Conservation (phyloP, 345 rosid genomes). For the Eucalyptus cladocalyx region DNA sequence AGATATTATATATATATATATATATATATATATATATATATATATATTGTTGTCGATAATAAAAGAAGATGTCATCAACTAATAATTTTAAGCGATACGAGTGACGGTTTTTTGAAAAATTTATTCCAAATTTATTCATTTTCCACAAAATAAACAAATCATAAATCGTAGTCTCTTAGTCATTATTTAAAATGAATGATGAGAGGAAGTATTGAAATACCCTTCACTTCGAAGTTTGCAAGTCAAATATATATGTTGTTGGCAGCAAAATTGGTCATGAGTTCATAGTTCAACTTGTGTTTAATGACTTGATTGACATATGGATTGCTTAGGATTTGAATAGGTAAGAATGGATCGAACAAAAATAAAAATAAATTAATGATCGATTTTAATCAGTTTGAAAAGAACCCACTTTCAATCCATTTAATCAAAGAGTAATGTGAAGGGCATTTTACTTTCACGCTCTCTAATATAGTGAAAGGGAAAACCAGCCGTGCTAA, state of each 20-base stretch:
- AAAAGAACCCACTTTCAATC: background rate
- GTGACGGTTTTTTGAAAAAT: rapidly evolving
- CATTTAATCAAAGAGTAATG: background rate
- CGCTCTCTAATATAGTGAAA: background rate
- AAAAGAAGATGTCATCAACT: background rate
- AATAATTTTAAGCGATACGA: rapidly evolving
- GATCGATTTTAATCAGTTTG: rapidly evolving
- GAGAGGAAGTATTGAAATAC: background rate
- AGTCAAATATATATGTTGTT: background rate
- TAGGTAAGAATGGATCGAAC: background rate
- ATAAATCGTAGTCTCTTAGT: background rate
- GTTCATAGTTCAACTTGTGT: background rate
- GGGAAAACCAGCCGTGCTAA: background rate
- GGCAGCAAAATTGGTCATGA: background rate
- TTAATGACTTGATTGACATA: background rate
- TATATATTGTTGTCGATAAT: background rate
- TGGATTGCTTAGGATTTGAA: background rate
- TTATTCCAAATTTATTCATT: background rate
- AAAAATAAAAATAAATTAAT: background rate
- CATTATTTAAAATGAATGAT: background rate
- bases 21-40: no score
- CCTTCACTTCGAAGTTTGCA: background rate
- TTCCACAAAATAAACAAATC: rapidly evolving
- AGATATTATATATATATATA: no score
- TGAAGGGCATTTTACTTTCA: background rate